Base-by-base conservation (phyloP, 768 basidiomycete genomes). In the Rhodotorula babjevae region DNA sequence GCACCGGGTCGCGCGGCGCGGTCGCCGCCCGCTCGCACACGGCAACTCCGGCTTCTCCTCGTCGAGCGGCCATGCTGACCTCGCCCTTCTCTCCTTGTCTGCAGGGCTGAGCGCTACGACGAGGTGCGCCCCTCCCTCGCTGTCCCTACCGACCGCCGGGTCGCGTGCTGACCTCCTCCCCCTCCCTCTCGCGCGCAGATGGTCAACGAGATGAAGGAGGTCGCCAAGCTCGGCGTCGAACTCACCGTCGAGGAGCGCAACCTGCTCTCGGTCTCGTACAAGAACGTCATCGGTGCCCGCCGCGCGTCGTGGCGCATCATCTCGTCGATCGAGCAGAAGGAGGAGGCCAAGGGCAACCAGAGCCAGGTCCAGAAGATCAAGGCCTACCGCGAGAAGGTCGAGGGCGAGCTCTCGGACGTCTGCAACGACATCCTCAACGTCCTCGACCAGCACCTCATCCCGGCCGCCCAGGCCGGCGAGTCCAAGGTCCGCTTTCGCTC, bases 241-340 rank as follows among this genome's bases (percentile, higher is more conserved):
- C 90, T 97, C 80, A 95, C 93, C 71, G 93, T 97, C 59, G 94
- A 98, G 84, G 94, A 98, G 84, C 93, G 94, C 71, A 98, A 97
- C 82, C 88, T 98, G 65, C 87, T 98, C 68, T 95, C 92, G n/a
- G 94, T 97, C 71, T 94, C 94, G 29, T 98, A 96, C 87, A 97
- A 98, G 90, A 98, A 98, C 83, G 70, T 76, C 16, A 77, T 74
- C 53, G 94, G 94, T 83, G 93, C 94, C 46, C 93, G 94, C 78
- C 93, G 95, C 82, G 93, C 94, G 27, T 95, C 93, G n/a, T 97
- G 94, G 94, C 86, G 94, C 78, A 96, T 97, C 79, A 92, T 98
- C 66, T 94, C 92, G 70, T 95, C 93, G 64, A 96, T 98, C 80
- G 94, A 97, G 85, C 92, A 94, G 85, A 97, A 96, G 86, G 94